Percentiles rank a stretch among this genome's conserved stretches.
These are phyloP conservation scores for Discostella stelligeroides DNA, from an alignment of 108 stramenopile species.

Conservation along the genomic window DNA sequence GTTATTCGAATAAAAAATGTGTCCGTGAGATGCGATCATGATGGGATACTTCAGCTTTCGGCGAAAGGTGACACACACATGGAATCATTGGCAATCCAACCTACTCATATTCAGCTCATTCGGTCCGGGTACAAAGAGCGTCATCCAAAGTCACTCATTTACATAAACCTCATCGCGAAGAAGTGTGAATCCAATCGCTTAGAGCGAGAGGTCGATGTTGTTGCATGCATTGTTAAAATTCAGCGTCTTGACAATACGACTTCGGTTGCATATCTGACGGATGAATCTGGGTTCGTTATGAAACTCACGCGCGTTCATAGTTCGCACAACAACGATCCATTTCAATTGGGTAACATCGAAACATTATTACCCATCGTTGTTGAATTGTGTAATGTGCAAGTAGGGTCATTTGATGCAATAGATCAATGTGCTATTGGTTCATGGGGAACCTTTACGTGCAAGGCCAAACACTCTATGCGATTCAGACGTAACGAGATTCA, in stretches of 20 bases:
- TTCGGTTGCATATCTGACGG: slow-evolving; percentile 47
- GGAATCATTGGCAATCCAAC: slow-evolving; percentile 16
- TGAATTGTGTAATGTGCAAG: slow-evolving; percentile 58
- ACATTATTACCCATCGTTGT: slow-evolving; percentile 24
- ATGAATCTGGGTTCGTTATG: slow-evolving; percentile 53
- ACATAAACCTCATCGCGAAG: slow-evolving; percentile 54
- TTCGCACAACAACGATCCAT: slow-evolving; percentile 26
- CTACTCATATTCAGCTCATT: slow-evolving; percentile 28
- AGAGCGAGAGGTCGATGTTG: slow-evolving; percentile 44
- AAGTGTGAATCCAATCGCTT: slow-evolving; percentile 12
- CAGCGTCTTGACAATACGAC: slow-evolving; percentile 8
- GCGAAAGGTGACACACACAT: slow-evolving; percentile 61
- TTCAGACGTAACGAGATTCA: slow-evolving; percentile 33
- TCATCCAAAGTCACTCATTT: slow-evolving; percentile 45
- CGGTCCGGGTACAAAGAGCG: slow-evolving; percentile 40
- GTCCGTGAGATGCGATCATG: slow-evolving; percentile 49
- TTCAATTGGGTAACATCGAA: slow-evolving; percentile 24
- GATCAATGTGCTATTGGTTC: slow-evolving; percentile 67
- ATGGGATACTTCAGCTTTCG: slow-evolving; percentile 61
- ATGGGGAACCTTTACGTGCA: slow-evolving; percentile 49
- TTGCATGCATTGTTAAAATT: slow-evolving; percentile 47
- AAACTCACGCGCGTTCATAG: slow-evolving; percentile 31
- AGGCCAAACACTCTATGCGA: slow-evolving; percentile 24
- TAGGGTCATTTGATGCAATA: slow-evolving; percentile 59
- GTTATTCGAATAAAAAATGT: slow-evolving; percentile 62